phyloP scores from a whole-genome alignment of 139 green algal genomes.

The Chlamydomonas schloesseri region DNA sequence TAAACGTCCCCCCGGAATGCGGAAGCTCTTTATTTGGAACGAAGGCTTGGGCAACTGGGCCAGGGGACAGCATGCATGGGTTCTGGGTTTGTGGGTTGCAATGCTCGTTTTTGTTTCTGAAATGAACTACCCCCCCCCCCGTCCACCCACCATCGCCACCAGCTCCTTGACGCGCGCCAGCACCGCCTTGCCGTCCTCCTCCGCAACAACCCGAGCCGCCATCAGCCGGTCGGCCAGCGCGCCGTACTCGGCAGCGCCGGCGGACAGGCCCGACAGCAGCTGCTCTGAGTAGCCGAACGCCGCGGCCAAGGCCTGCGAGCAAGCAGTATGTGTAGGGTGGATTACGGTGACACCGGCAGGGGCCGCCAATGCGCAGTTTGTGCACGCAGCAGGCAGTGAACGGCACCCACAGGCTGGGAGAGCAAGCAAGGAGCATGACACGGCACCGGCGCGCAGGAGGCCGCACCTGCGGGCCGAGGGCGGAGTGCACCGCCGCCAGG shows the following conservation, averaged over 20 bases:
- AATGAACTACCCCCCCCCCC: too few species aligned
- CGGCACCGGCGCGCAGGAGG: background rate
- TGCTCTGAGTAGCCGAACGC: slow-evolving; percentile 44
- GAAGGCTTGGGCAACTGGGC: too few species aligned
- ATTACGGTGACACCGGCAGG: too few species aligned
- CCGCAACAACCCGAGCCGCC: slow-evolving; percentile 7
- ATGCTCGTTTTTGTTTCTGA: too few species aligned
- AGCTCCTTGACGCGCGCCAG: slow-evolving; percentile 44
- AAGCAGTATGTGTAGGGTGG: background rate
- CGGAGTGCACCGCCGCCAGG: slow-evolving; percentile 1
- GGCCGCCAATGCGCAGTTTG: too few species aligned
- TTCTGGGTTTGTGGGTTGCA: too few species aligned
- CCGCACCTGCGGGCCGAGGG: slow-evolving; percentile 21
- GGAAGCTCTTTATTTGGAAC: too few species aligned
- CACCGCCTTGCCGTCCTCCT: slow-evolving; percentile 43
- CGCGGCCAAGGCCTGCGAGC: slow-evolving; percentile 6
- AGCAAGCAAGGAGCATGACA: too few species aligned
- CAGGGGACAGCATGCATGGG: too few species aligned
- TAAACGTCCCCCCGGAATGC: too few species aligned
- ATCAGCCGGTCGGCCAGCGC: slow-evolving; percentile 25
- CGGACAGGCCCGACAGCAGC: slow-evolving; percentile 11
- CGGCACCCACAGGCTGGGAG: too few species aligned
- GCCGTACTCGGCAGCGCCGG: background rate
- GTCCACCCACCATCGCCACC: slow-evolving; percentile 32
- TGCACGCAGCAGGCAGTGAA: too few species aligned